These are phyloP conservation scores for Eutrema heterophyllum DNA, from an alignment of 345 rosid species.

Conservation along the genomic window DNA sequence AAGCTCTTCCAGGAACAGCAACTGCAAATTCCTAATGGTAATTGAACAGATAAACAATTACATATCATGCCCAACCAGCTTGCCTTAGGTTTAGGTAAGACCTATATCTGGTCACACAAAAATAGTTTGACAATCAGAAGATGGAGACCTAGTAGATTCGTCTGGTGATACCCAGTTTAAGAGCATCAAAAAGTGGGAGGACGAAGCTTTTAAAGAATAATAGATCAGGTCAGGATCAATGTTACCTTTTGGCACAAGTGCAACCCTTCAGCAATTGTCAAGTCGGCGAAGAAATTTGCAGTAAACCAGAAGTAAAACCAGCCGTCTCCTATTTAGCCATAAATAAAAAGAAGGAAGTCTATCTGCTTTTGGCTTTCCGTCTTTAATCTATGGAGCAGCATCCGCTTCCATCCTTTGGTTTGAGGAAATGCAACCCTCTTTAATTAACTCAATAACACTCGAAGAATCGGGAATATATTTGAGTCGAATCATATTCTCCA, in stretches of 20 bases:
- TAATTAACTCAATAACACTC: conserved; percentile 22
- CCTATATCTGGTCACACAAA: not conserved
- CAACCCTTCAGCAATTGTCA: not conserved
- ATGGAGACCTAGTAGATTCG: not conserved
- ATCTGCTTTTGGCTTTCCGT: not conserved
- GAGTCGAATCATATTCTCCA: conserved; percentile 45
- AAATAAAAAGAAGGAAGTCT: not conserved
- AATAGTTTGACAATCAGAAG: not conserved
- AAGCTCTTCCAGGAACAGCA: not conserved
- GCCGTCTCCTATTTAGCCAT: not conserved
- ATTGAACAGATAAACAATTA: not conserved
- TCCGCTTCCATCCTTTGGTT: conserved; percentile 22
- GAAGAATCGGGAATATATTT: conserved; percentile 48
- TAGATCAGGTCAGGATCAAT: not conserved
- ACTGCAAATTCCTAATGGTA: not conserved
- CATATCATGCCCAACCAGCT: not conserved
- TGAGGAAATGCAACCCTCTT: conserved; percentile 16
- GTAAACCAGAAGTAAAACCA: not conserved
- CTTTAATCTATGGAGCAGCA: conserved; percentile 19
- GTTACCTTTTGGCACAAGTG: not conserved
- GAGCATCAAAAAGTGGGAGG: not conserved
- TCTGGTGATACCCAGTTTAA: not conserved
- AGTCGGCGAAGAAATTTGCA: not conserved
- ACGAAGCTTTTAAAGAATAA: not conserved
- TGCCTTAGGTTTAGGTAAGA: not conserved